Conservation (phyloP, 1,284 basidiomycete species). For the Taiwanofungus camphoratus region DNA sequence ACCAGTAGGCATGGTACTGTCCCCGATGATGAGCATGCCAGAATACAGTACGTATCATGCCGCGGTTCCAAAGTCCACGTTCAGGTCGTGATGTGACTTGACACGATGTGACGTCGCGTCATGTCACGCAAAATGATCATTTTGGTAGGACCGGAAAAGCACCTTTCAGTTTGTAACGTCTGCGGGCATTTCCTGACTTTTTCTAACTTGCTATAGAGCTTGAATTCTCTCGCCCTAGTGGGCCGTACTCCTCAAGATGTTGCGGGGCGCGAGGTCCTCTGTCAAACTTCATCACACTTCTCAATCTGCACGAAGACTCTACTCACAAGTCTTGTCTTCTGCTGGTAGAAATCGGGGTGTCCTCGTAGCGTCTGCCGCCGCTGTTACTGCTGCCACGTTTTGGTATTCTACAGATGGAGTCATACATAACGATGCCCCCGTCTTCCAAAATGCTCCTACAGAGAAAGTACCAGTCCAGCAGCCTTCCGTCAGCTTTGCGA, state of each 20-base stretch:
- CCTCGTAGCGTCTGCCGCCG: constrained; percentile 14
- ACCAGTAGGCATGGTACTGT: no score
- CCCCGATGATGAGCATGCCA: no score
- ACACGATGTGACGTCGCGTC: no score
- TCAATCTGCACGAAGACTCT: constrained; percentile 9
- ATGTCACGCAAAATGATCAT: no score
- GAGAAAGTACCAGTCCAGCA: constrained; percentile 1
- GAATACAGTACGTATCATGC: no score
- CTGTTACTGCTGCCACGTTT: constrained; percentile 15
- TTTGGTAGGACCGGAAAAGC: no score
- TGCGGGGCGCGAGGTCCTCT: constrained; percentile 11
- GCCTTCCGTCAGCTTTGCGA: neutral
- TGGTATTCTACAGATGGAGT: constrained; percentile 15
- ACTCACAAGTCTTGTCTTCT: constrained; percentile 7
- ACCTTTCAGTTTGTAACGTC: no score
- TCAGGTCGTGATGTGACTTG: no score
- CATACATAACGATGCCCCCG: constrained; percentile 26
- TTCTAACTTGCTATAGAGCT: no score
- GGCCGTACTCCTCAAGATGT: constrained; percentile 3
- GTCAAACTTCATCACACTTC: constrained; percentile 2
- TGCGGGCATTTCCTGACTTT: no score
- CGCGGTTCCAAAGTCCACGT: no score
- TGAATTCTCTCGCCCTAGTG: neutral
- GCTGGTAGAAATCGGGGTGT: constrained; percentile 5
- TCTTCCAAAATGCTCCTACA: constrained; percentile 1